Conservation (phyloP, 768 basidiomycete genomes). For the Rhizopogon vesiculosus region DNA sequence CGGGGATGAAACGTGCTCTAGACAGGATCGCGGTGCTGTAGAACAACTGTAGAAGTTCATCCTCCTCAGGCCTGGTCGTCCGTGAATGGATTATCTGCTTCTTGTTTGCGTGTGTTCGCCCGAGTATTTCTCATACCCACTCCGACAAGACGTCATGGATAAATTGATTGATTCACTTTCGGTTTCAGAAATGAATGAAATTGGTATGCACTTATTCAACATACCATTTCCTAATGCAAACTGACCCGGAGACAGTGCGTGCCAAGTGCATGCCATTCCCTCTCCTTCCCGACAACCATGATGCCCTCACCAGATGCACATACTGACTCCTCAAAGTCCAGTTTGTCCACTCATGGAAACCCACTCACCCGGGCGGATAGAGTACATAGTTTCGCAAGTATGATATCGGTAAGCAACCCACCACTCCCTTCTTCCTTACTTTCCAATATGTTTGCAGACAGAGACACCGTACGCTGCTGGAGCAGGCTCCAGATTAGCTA, state of each 20-base stretch:
- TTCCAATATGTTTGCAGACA: slow-evolving; percentile 12
- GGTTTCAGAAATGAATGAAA: background rate
- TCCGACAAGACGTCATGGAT: background rate
- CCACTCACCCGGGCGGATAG: slow-evolving; percentile 15
- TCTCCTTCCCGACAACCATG: slow-evolving; percentile 11
- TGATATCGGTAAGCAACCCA: slow-evolving; percentile 12
- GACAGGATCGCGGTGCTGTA: too few species aligned
- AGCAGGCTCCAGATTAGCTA: slow-evolving; percentile 28
- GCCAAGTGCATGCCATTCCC: background rate
- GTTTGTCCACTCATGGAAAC: slow-evolving; percentile 7
- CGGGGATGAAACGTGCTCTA: too few species aligned
- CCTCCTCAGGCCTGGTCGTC: too few species aligned
- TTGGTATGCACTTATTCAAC: background rate
- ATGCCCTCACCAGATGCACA: slow-evolving; percentile 1
- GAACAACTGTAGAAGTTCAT: too few species aligned
- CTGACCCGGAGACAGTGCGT: background rate
- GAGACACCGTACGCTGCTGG: slow-evolving; percentile 37
- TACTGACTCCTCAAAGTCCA: slow-evolving; percentile 9
- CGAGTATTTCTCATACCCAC: background rate
- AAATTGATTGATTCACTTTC: too few species aligned
- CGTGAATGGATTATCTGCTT: background rate
- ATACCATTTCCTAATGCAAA: background rate
- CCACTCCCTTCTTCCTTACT: background rate
- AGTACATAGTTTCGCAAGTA: slow-evolving; percentile 20
- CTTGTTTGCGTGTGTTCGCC: too few species aligned